Conservation (phyloP, 495 filamentous ascomycete genomes). For the Rhizodiscina lignyota region DNA sequence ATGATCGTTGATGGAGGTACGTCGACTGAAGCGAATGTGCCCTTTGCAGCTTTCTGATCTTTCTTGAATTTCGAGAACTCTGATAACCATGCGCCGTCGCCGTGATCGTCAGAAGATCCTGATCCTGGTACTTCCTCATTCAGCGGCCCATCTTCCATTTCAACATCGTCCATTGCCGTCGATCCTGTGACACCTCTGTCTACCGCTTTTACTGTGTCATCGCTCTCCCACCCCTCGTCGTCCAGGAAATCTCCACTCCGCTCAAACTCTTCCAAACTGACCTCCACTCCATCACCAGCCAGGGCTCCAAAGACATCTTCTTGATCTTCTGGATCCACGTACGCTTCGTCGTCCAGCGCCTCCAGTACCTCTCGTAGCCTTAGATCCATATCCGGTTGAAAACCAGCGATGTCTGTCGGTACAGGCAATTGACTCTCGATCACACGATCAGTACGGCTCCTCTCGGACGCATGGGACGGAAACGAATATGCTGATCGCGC, state of each 20-base stretch:
- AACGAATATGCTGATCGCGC: neutral
- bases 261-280: conserved; percentile 49
- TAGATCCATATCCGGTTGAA: conserved; percentile 97
- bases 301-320: conserved; percentile 64
- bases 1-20: conserved; percentile 36
- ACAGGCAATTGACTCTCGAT: conserved; percentile 92
- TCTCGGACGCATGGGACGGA: too few relatives aligned
- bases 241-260: conserved; percentile 30
- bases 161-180: conserved; percentile 11
- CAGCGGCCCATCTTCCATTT: conserved; percentile 8
- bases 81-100: conserved; percentile 50
- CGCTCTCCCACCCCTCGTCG: conserved; percentile 78
- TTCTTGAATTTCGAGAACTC: conserved; percentile 86
- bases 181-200: conserved; percentile 2
- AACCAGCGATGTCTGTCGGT: conserved; percentile 78
- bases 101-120: conserved; percentile 5
- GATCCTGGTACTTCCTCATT: conserved; percentile 18
- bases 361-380: conserved; percentile 81
- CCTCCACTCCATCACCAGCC: conserved; percentile 54
- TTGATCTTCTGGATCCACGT: conserved; percentile 55
- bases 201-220: conserved; percentile 61
- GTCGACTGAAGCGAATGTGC: conserved; percentile 22
- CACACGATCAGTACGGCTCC: conserved; percentile 49
- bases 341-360: conserved; percentile 90
- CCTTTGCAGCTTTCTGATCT: conserved; percentile 37